Evolutionary conservation across 2,329 filamentous ascomycete genomes (phyloP).

Genomic region (Alternaria alternata): DNA sequence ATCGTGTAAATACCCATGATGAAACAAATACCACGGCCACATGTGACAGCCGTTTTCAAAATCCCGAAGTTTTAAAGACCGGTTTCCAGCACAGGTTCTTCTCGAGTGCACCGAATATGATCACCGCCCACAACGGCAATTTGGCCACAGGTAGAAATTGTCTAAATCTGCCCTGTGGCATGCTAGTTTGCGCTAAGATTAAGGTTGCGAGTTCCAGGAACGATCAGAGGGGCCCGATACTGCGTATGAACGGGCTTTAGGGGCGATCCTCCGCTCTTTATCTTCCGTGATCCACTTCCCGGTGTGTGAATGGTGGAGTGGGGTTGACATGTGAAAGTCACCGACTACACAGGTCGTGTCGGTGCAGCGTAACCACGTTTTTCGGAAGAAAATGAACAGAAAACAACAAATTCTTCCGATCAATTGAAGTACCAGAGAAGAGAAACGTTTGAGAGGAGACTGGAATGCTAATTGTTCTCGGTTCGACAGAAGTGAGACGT

Average conservation of each 20-base stretch:
- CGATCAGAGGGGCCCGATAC: constrained; percentile 2
- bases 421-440: not conserved
- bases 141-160: not conserved
- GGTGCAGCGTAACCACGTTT: not conserved
- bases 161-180: not conserved
- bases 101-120: not conserved
- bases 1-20: not conserved
- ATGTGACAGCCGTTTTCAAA: not conserved
- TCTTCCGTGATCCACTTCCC: constrained; percentile 20
- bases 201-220: not conserved
- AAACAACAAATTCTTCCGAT: not conserved
- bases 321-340: constrained; percentile 36
- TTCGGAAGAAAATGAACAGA: not conserved
- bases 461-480: not conserved
- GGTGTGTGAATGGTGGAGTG: constrained; percentile 4
- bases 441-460: not conserved
- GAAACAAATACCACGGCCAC: not conserved
- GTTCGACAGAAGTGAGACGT: not conserved
- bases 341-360: constrained; percentile 20
- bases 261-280: constrained; percentile 23
- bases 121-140: not conserved
- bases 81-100: not conserved
- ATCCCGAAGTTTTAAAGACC: not conserved
- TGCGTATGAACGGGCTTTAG: constrained; percentile 19
- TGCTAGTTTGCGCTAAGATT: constrained; percentile 3